phyloP scores from a whole-genome alignment of 1,139 yeast genomes.

The Nakaseomyces uthaithaninus region DNA sequence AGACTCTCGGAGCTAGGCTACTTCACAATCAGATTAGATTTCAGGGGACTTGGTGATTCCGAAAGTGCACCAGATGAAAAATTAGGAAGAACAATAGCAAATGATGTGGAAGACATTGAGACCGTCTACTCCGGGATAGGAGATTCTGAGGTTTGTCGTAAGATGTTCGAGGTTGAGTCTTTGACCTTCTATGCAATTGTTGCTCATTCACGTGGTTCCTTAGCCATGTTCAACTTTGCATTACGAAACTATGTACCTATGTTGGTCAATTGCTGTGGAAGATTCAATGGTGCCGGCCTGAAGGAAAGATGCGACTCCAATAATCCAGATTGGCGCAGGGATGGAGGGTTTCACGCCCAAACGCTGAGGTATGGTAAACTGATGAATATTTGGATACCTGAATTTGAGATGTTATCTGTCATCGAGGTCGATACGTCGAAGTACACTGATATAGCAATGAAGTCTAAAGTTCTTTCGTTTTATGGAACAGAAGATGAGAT shows the following conservation, averaged over 20 bases:
- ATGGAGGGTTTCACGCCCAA: slow-evolving; percentile 35
- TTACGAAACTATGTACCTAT: slow-evolving; percentile 42
- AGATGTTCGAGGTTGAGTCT: slow-evolving; percentile 35
- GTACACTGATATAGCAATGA: slow-evolving; percentile 39
- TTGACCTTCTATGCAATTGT: slow-evolving; percentile 49
- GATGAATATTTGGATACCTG: slow-evolving; percentile 37
- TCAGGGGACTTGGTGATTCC: slow-evolving; percentile 78
- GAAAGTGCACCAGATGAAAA: slow-evolving; percentile 41
- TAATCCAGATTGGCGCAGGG: slow-evolving; percentile 32
- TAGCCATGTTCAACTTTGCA: slow-evolving; percentile 68
- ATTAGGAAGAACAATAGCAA: slow-evolving; percentile 48
- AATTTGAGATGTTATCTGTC: slow-evolving; percentile 48
- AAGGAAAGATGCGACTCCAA: slow-evolving; percentile 24
- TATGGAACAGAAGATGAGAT: slow-evolving; percentile 65
- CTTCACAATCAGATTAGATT: slow-evolving; percentile 67
- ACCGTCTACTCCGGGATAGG: slow-evolving; percentile 27
- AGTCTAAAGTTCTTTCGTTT: slow-evolving; percentile 52
- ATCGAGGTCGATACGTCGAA: slow-evolving; percentile 42
- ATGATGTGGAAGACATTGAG: slow-evolving; percentile 64
- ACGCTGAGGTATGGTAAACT: slow-evolving; percentile 48
- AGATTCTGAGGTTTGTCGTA: slow-evolving; percentile 29
- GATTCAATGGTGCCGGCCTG: slow-evolving; percentile 42
- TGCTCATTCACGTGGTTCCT: slow-evolving; percentile 74
- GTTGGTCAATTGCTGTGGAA: slow-evolving; percentile 63
- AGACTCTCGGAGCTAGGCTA: slow-evolving; percentile 54